Percentiles rank a stretch among this genome's conserved stretches.
Evolutionary conservation across 2,329 filamentous ascomycete species (phyloP).

Genomic region (Ceratocystis albifundus): DNA sequence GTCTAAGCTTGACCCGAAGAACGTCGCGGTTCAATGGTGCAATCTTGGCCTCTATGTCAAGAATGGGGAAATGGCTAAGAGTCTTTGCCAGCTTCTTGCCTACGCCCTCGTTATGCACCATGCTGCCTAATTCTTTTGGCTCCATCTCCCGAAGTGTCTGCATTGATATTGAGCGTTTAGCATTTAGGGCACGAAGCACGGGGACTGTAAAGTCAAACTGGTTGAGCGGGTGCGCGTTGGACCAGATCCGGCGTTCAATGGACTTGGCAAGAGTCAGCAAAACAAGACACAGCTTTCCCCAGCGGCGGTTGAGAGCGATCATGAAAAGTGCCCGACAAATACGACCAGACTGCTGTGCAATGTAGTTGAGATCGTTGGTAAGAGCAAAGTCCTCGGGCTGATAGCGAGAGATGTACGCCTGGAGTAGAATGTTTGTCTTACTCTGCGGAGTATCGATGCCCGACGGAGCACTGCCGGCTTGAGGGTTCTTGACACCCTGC

Average conservation of each 20-base stretch:
- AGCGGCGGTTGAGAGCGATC: slow-evolving; percentile 88
- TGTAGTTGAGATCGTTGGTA: slow-evolving; percentile 82
- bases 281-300: slow-evolving; percentile 91
- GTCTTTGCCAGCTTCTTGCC: slow-evolving; percentile 71
- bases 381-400: slow-evolving; percentile 89
- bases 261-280: slow-evolving; percentile 88
- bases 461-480: too few relatives aligned
- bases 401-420: slow-evolving; percentile 82
- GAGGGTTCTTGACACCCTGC: too few relatives aligned
- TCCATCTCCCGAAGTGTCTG: slow-evolving; percentile 91
- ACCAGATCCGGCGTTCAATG: slow-evolving; percentile 92
- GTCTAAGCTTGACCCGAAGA: slow-evolving; percentile 72
- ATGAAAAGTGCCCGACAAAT: slow-evolving; percentile 94
- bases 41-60: slow-evolving; percentile 85
- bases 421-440: slow-evolving; percentile 91
- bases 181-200: slow-evolving; percentile 71
- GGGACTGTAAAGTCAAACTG: slow-evolving; percentile 86
- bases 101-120: slow-evolving; percentile 85
- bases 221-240: slow-evolving; percentile 84
- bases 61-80: slow-evolving; percentile 80
- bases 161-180: slow-evolving; percentile 64
- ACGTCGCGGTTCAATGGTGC: slow-evolving; percentile 92
- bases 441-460: slow-evolving; percentile 60
- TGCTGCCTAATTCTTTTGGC: slow-evolving; percentile 69
- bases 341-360: slow-evolving; percentile 87